Percentiles rank a stretch among this genome's conserved stretches.
Conservation (phyloP, 2,329 filamentous ascomycete genomes). For the Onygenales sp. region DNA sequence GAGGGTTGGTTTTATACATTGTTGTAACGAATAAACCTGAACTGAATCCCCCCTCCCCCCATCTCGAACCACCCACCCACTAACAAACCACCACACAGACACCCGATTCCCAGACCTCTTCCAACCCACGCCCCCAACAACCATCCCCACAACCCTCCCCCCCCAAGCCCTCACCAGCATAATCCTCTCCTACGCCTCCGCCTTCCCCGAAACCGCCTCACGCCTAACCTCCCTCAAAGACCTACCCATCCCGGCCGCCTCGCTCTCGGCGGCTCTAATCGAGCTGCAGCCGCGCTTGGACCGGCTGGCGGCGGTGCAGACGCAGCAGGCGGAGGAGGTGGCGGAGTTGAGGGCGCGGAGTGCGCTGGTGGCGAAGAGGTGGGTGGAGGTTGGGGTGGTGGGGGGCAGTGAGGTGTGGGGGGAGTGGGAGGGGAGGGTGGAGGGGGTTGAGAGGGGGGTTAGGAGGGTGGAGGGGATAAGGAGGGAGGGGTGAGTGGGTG, state of each 20-base stretch:
- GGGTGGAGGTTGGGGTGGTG: constrained; percentile 67
- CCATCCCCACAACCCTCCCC: constrained; percentile 26
- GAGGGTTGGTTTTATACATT: no score
- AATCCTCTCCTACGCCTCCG: constrained; percentile 35
- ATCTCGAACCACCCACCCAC: not conserved
- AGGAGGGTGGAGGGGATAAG: constrained; percentile 52
- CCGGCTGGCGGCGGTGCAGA: constrained; percentile 25
- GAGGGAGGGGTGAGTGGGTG: constrained; percentile 37
- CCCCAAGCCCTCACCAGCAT: constrained; percentile 29
- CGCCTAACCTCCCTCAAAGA: constrained; percentile 40
- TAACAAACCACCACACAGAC: constrained; percentile 17
- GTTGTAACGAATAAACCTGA: no score
- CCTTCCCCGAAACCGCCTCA: constrained; percentile 39
- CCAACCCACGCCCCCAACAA: constrained; percentile 18
- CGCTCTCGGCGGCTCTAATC: constrained; percentile 32
- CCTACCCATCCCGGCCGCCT: constrained; percentile 35
- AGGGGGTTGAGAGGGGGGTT: constrained; percentile 55
- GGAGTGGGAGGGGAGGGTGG: constrained; percentile 59
- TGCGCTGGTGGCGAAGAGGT: constrained; percentile 49
- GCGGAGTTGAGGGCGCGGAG: constrained; percentile 34
- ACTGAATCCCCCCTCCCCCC: no score
- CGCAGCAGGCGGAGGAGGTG: constrained; percentile 29
- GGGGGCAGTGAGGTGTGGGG: constrained; percentile 60
- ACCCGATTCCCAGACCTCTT: constrained; percentile 34
- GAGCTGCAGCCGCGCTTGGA: constrained; percentile 34